Evolutionary conservation across 805 yeast genomes (phyloP).

Genomic region (Saturnispora saitoi): DNA sequence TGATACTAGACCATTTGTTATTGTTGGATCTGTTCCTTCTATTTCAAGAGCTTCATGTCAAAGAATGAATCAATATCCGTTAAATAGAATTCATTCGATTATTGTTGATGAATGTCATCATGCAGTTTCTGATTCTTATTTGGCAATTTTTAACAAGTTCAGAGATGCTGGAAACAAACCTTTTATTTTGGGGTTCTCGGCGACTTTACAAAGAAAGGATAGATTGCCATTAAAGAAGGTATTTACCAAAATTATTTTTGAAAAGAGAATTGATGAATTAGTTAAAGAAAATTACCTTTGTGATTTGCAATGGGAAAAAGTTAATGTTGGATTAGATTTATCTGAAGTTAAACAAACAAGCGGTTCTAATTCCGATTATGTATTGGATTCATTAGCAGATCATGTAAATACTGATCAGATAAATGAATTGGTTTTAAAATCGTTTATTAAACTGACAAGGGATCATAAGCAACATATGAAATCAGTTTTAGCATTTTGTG

Average conservation of each 20-base stretch:
- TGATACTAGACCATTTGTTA: constrained; percentile 31
- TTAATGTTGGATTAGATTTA: constrained; percentile 33
- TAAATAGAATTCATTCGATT: constrained; percentile 57
- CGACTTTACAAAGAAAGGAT: constrained; percentile 78
- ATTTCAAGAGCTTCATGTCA: constrained; percentile 32
- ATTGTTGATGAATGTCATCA: constrained; percentile 93
- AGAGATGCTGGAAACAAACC: constrained; percentile 30
- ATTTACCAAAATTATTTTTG: constrained; percentile 69
- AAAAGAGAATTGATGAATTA: constrained; percentile 57
- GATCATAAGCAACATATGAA: constrained; percentile 31
- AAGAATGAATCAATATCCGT: constrained; percentile 46
- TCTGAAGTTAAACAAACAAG: constrained; percentile 16
- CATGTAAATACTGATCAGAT: constrained; percentile 46
- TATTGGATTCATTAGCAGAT: constrained; percentile 38
- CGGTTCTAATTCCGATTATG: constrained; percentile 42
- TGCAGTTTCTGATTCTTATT: constrained; percentile 66
- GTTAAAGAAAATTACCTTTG: constrained; percentile 60
- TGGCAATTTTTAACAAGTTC: constrained; percentile 50
- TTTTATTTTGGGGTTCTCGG: constrained; percentile 76
- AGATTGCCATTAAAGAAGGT: constrained; percentile 45
- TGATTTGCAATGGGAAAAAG: constrained; percentile 56
- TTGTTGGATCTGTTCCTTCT: constrained; percentile 73
- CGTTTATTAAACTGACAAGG: constrained; percentile 40
- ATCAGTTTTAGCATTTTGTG: constrained; percentile 72
- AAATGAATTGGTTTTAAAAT: constrained; percentile 46